Conservation (phyloP, 306 rosid species). For the Morella rubra region DNA sequence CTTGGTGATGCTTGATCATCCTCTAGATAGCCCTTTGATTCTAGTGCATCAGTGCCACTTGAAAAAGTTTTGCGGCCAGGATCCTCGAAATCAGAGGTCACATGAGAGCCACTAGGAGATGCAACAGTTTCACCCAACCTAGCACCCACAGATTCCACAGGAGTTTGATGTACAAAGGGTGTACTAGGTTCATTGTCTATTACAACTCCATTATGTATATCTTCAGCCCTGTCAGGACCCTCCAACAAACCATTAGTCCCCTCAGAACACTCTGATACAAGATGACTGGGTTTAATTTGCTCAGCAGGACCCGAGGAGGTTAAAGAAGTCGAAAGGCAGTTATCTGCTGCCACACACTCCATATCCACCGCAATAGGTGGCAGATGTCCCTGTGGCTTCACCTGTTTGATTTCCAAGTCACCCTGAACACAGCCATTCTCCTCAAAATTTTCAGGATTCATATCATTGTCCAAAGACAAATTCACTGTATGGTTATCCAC, state of each 20-base stretch:
- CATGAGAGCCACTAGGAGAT: slow-evolving; percentile 63
- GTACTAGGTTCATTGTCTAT: slow-evolving; percentile 46
- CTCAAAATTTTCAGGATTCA: slow-evolving; percentile 35
- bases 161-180: slow-evolving; percentile 40
- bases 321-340: slow-evolving; percentile 32
- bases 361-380: slow-evolving; percentile 21
- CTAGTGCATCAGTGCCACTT: slow-evolving; percentile 33
- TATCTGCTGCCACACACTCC: slow-evolving; percentile 41
- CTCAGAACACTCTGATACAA: slow-evolving; percentile 43
- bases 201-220: slow-evolving; percentile 51
- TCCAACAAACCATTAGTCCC: slow-evolving; percentile 44
- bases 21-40: slow-evolving; percentile 43
- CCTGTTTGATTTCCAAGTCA: slow-evolving; percentile 44
- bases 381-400: slow-evolving; percentile 37
- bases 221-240: slow-evolving; percentile 53
- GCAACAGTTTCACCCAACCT: slow-evolving; percentile 42
- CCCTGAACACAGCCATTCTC: slow-evolving; percentile 43
- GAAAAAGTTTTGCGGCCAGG: slow-evolving; percentile 49
- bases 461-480: slow-evolving; percentile 42
- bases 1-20: slow-evolving; percentile 47
- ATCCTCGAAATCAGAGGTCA: slow-evolving; percentile 61
- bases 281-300: slow-evolving; percentile 24
- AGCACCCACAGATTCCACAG: slow-evolving; percentile 38
- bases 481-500: slow-evolving; percentile 34
- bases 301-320: slow-evolving; percentile 26